Percentiles rank a stretch among this genome's conserved stretches.
Evolutionary conservation across 768 basidiomycete species (phyloP).

Genomic region (Inosperma sp.): DNA sequence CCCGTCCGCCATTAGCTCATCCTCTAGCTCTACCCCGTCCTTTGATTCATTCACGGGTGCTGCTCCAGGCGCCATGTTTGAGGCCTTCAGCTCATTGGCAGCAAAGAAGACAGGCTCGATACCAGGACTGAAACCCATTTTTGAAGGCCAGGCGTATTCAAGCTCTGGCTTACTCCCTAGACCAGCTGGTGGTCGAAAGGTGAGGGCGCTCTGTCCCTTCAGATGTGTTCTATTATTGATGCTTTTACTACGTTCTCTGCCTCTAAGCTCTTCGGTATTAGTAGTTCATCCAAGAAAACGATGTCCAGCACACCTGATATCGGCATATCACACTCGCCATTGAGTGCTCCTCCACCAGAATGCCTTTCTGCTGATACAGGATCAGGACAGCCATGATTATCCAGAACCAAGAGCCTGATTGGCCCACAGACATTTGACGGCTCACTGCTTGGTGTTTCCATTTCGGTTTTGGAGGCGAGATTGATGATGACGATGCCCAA

Average conservation of each 20-base stretch:
- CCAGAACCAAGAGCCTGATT: neutral
- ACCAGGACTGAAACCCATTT: neutral
- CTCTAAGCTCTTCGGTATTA: neutral
- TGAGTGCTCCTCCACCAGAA: neutral
- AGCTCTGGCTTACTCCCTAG: neutral
- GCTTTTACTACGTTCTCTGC: neutral
- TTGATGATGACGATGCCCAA: neutral
- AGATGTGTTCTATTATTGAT: neutral
- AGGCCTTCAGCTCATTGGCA: neutral
- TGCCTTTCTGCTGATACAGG: neutral
- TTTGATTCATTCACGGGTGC: neutral
- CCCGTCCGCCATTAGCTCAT: neutral
- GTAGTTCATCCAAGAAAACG: neutral
- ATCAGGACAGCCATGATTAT: neutral
- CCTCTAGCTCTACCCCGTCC: neutral
- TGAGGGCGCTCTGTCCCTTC: neutral
- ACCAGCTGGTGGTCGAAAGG: neutral
- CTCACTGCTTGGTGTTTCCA: neutral
- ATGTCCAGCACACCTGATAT: neutral
- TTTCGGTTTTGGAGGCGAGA: neutral
- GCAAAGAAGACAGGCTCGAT: neutral
- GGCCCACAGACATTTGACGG: neutral
- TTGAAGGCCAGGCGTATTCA: neutral
- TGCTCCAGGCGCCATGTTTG: neutral
- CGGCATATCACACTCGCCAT: neutral